Percentiles rank a stretch among this genome's conserved stretches.
These are phyloP conservation scores for Neofusicoccum laricinum DNA, from an alignment of 2,329 filamentous ascomycete genomes.

Conservation along the genomic window DNA sequence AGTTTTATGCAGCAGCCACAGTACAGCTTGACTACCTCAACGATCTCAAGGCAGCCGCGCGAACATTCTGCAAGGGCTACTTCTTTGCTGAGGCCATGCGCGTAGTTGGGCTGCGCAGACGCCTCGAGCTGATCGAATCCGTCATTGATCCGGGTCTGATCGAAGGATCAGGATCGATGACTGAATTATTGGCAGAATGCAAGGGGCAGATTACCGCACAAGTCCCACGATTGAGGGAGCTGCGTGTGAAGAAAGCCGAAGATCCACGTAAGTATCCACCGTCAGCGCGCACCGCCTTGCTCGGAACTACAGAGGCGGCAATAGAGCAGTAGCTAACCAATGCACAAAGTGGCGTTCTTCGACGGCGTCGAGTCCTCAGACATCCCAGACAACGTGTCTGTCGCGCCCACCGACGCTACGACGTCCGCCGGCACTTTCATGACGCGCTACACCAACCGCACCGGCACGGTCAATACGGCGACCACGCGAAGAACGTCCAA, in stretches of 20 bases:
- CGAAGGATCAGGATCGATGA: constrained; percentile 77
- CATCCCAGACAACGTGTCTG: constrained; percentile 85
- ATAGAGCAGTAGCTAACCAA: not conserved
- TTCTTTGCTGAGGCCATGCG: constrained; percentile 88
- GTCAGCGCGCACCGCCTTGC: not conserved
- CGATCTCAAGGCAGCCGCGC: constrained; percentile 67
- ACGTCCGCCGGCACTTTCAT: constrained; percentile 82
- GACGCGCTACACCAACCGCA: constrained; percentile 82
- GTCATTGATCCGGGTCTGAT: constrained; percentile 76
- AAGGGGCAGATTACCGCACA: constrained; percentile 80
- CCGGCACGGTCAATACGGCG: constrained; percentile 68
- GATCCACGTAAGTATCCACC: constrained; percentile 57
- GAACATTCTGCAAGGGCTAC: constrained; percentile 81
- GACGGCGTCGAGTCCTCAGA: constrained; percentile 66
- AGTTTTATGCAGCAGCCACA: constrained; percentile 74
- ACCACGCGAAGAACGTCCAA: constrained; percentile 79
- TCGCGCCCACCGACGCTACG: constrained; percentile 80
- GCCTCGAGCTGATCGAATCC: constrained; percentile 60
- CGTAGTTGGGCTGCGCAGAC: constrained; percentile 59
- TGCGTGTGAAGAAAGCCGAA: constrained; percentile 74
- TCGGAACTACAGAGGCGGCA: not conserved
- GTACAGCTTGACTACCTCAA: constrained; percentile 79
- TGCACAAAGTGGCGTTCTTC: constrained; percentile 66
- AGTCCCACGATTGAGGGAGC: constrained; percentile 78
- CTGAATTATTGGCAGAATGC: constrained; percentile 92